Percentiles rank a stretch among this genome's conserved stretches.
phyloP scores from a whole-genome alignment of 2,329 filamentous ascomycete species.

The Penicillium nordicum region DNA sequence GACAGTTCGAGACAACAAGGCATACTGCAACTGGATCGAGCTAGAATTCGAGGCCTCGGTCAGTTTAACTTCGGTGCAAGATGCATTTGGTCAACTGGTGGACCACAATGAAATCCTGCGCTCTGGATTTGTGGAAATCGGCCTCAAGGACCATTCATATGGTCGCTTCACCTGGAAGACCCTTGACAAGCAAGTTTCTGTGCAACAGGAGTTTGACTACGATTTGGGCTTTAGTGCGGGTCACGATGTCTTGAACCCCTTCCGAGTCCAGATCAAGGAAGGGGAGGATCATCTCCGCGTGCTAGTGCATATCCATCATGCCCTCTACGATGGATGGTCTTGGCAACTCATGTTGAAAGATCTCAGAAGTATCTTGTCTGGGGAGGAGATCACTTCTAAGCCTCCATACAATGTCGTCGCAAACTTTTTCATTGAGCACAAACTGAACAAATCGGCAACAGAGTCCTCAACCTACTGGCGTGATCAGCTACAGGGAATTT shows the following conservation, averaged over 20 bases:
- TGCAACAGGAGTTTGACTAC: constrained; percentile 41
- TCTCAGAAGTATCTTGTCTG: constrained; percentile 52
- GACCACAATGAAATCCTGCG: constrained; percentile 64
- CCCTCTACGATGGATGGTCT: constrained; percentile 92
- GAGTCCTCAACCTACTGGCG: constrained; percentile 65
- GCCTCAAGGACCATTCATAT: constrained; percentile 48
- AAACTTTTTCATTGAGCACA: constrained; percentile 43
- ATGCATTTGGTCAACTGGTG: constrained; percentile 52
- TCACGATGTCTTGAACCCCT: constrained; percentile 54
- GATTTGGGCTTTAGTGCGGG: constrained; percentile 33
- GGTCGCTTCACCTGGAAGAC: constrained; percentile 63
- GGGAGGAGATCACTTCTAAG: constrained; percentile 34
- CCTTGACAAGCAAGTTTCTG: constrained; percentile 46
- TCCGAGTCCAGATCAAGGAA: constrained; percentile 57
- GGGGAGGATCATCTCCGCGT: constrained; percentile 22
- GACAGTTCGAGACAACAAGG: constrained; percentile 55
- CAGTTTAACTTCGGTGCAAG: constrained; percentile 41
- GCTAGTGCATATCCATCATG: constrained; percentile 69
- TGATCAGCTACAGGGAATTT: constrained; percentile 58
- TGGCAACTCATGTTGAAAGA: constrained; percentile 71
- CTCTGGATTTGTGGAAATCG: constrained; percentile 65
- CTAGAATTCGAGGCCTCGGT: constrained; percentile 52
- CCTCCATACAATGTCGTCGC: constrained; percentile 63
- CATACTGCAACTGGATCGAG: constrained; percentile 77
- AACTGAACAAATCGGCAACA: constrained; percentile 33